Base-by-base conservation (phyloP, 2,329 filamentous ascomycete genomes). In the Colletotrichum paranaense region DNA sequence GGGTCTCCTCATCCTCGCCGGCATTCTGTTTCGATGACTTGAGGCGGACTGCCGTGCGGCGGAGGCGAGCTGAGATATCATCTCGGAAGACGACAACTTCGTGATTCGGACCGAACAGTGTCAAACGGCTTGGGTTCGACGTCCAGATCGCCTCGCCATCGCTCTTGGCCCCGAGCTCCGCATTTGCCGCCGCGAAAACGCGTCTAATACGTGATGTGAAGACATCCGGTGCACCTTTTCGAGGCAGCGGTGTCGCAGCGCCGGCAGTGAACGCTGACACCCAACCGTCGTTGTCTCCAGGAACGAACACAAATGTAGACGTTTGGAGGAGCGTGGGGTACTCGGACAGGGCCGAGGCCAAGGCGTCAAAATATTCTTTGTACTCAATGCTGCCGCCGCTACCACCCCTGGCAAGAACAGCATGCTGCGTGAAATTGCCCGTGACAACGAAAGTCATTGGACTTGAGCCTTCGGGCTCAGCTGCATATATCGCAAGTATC, bases 281-380 rank as follows among this genome's bases (percentile, higher is more conserved):
- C 97, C 97, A 99, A n/a, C 94, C 95, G 81, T 99, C 97, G 80
- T 98, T 97, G 83, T 98, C 96, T 35, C 97, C 97, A 0, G 97
- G 97, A 0, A 98, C 93, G 79, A 99, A 98, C 38, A 98, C 87
- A 81, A 98, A 98, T 0, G 94, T 96, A 5, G 94, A 92, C 30
- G 90, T 89, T 69, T 93, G 92, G 56, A 98, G 88, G 16, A 99
- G 88, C 1, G 89, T 88, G 3, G 95, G 94, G 79, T 95, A 98
- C 76, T 98, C 95, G 8, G 94, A 88, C 6, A 99, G 88, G 1
- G 94, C 89, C 2, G 92, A 91, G 3, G 97, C 96, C 14, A 99
- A 89, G 9, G 92, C 91, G 83, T 99, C 95, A 81, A 98, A 98
- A 80, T 94, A 93, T 83, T 98, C 97, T 85, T 98, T 98, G 85